Conservation (phyloP, 768 basidiomycete species). For the Clavaria fumosa region DNA sequence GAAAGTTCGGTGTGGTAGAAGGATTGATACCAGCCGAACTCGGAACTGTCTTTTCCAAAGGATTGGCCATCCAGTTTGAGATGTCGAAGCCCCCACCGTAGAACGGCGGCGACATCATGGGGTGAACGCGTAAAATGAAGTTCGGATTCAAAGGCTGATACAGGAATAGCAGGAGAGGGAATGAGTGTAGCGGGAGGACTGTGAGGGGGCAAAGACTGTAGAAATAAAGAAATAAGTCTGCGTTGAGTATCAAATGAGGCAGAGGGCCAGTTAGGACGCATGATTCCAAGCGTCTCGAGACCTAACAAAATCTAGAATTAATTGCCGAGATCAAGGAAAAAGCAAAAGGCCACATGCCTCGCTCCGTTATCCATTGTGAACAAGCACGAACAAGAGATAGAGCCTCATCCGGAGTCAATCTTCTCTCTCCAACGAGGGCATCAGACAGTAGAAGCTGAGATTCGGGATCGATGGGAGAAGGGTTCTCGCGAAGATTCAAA, state of each 20-base stretch:
- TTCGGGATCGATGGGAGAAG: constrained; percentile 30
- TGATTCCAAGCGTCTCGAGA: constrained; percentile 68
- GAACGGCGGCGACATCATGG: constrained; percentile 65
- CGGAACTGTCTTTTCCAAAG: constrained; percentile 40
- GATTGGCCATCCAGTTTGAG: constrained; percentile 40
- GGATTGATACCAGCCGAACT: constrained; percentile 42
- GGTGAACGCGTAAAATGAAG: constrained; percentile 48
- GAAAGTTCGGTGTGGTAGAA: constrained; percentile 48
- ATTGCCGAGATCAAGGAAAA: constrained; percentile 6
- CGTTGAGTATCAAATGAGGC: constrained; percentile 56
- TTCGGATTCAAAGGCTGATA: constrained; percentile 46
- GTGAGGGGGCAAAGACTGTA: constrained; percentile 43
- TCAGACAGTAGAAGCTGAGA: constrained; percentile 33
- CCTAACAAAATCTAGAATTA: constrained; percentile 39
- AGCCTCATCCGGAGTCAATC: constrained; percentile 47
- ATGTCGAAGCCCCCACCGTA: constrained; percentile 72
- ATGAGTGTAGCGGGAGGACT: constrained; percentile 33
- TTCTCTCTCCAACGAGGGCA: constrained; percentile 36
- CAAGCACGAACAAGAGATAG: constrained; percentile 51
- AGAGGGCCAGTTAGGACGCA: constrained; percentile 78
- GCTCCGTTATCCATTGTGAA: constrained; percentile 45
- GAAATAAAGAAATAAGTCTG: constrained; percentile 53
- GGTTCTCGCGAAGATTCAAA: constrained; percentile 35
- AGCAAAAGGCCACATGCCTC: constrained; percentile 30
- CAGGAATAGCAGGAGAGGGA: constrained; percentile 30